Conservation (phyloP, 108 stramenopile species). For the Poteriospumella lacustris region DNA sequence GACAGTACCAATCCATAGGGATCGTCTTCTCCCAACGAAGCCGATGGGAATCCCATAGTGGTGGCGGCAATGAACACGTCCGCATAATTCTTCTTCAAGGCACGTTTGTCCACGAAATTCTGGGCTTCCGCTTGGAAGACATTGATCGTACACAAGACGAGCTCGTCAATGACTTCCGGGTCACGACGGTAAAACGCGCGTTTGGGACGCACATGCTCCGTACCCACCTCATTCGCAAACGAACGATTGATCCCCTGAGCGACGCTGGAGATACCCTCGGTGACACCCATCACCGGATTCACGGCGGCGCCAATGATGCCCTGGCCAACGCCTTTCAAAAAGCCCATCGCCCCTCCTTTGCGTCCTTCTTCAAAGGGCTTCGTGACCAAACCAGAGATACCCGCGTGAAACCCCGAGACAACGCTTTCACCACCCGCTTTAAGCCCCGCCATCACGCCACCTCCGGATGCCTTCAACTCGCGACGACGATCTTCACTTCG, state of each 20-base stretch:
- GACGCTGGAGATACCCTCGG: conserved; percentile 26
- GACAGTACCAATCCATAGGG: too few species aligned
- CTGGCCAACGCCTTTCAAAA: conserved; percentile 45
- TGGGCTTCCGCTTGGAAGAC: conserved; percentile 5
- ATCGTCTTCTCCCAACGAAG: too few species aligned
- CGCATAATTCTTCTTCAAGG: background rate
- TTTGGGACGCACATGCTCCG: background rate
- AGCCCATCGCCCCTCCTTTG: conserved; percentile 43
- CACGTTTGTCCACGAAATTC: background rate
- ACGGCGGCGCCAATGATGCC: conserved; percentile 43
- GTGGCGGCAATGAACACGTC: background rate
- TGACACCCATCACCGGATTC: conserved; percentile 45
- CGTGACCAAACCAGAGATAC: conserved; percentile 39
- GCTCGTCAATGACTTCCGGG: background rate
- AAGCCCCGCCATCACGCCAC: conserved; percentile 22
- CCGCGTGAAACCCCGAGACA: conserved; percentile 29
- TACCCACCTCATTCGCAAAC: background rate
- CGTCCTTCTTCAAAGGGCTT: conserved; percentile 38
- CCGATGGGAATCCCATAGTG: background rate
- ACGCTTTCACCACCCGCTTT: conserved; percentile 36
- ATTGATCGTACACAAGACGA: background rate
- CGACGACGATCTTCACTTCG: background rate
- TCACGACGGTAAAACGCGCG: background rate
- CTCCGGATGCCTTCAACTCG: conserved; percentile 18
- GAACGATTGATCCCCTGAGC: background rate